Evolutionary conservation across 352 stramenopile genomes (phyloP).

Genomic region (Phytophthora uliginosa): DNA sequence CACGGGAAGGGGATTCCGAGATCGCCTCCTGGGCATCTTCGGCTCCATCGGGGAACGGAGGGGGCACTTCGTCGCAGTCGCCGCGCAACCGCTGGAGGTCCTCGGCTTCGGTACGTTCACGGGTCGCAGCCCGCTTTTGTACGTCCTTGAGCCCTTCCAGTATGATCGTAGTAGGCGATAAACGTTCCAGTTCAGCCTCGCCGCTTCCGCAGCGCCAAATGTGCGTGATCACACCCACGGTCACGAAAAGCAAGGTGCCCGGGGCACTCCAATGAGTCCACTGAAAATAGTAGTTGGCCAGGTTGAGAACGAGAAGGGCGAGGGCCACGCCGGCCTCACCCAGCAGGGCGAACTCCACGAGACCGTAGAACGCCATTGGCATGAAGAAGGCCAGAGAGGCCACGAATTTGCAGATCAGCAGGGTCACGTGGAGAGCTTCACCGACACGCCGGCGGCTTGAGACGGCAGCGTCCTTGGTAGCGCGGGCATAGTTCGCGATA

Average conservation of each 20-base stretch:
- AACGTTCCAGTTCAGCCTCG: too few species aligned
- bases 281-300: not conserved
- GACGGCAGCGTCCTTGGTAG: not conserved
- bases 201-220: not conserved
- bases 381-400: not conserved
- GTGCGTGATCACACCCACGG: not conserved
- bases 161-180: too few species aligned
- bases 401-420: not conserved
- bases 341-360: not conserved
- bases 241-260: not conserved
- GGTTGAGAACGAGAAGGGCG: not conserved
- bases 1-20: too few species aligned
- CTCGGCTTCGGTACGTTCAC: too few species aligned
- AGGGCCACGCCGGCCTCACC: not conserved
- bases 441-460: not conserved
- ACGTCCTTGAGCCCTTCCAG: too few species aligned
- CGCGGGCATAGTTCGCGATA: not conserved
- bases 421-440: not conserved
- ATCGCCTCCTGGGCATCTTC: too few species aligned
- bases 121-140: too few species aligned
- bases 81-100: too few species aligned
- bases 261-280: not conserved
- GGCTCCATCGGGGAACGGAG: too few species aligned
- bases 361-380: not conserved
- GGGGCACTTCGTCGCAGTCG: too few species aligned